Percentiles rank a stretch among this genome's conserved stretches.
Evolutionary conservation across 768 basidiomycete species (phyloP).

Genomic region (Boletus pseudopeckii): DNA sequence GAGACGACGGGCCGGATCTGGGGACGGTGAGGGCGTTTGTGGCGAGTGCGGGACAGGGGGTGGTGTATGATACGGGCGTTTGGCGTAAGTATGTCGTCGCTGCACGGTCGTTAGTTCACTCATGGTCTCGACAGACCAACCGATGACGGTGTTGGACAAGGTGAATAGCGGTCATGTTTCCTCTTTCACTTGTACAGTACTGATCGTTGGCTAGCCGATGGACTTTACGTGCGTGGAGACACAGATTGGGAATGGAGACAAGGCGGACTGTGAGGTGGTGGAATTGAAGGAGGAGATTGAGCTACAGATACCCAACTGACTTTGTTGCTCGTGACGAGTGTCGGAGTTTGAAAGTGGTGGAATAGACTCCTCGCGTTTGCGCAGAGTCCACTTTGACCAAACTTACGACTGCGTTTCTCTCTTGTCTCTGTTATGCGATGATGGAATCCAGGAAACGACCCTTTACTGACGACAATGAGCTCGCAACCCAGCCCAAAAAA

Average conservation of each 20-base stretch:
- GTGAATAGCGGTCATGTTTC: constrained; percentile 31
- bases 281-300: constrained; percentile 34
- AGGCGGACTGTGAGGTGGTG: constrained; percentile 83
- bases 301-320: background rate
- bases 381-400: constrained; percentile 5
- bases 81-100: constrained; percentile 72
- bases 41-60: constrained; percentile 77
- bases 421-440: constrained; percentile 18
- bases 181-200: background rate
- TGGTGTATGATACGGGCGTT: constrained; percentile 76
- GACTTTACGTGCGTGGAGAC: constrained; percentile 91
- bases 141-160: constrained; percentile 78
- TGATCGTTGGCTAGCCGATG: constrained; percentile 46
- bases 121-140: constrained; percentile 64
- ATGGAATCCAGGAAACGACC: constrained; percentile 65
- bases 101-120: background rate
- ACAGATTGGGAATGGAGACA: constrained; percentile 78
- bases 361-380: constrained; percentile 9
- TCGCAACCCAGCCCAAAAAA: constrained; percentile 48
- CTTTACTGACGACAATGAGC: constrained; percentile 48
- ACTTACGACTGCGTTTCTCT: constrained; percentile 8
- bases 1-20: constrained; percentile 74
- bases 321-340: background rate
- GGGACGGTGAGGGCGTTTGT: constrained; percentile 75
- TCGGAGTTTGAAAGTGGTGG: constrained; percentile 31